Evolutionary conservation across 2,329 filamentous ascomycete species (phyloP).

Genomic region (Dactylellina haptotyla): DNA sequence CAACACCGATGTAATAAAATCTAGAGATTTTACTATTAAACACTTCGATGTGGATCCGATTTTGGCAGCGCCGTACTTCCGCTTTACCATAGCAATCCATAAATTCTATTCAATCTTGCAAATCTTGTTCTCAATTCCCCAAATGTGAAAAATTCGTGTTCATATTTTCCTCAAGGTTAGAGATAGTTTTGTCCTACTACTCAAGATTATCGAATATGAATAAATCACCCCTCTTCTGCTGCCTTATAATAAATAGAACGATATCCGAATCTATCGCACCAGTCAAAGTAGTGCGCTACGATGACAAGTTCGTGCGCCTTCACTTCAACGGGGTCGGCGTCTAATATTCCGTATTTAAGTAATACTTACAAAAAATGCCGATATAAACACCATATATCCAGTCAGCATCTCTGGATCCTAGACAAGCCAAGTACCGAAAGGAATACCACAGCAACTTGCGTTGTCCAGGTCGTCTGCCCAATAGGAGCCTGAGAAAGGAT

Average conservation of each 20-base stretch:
- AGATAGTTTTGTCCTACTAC: constrained; percentile 13
- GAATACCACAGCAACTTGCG: neutral
- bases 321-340: neutral
- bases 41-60: neutral
- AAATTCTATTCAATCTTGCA: neutral
- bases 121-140: neutral
- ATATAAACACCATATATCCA: no score
- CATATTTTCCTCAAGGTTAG: constrained; percentile 7
- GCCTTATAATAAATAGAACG: constrained; percentile 13
- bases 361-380: no score
- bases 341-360: neutral
- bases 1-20: neutral
- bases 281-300: constrained; percentile 8
- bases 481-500: constrained; percentile 8
- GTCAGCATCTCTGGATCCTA: no score
- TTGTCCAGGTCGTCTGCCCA: neutral
- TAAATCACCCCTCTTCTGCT: constrained; percentile 1
- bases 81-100: neutral
- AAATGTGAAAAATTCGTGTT: constrained; percentile 6
- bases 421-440: no score
- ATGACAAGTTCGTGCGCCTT: constrained; percentile 14
- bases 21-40: neutral
- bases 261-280: constrained; percentile 34
- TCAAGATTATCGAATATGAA: neutral
- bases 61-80: neutral